Conservation (phyloP, 1,139 yeast species). For the Candida albicans region DNA sequence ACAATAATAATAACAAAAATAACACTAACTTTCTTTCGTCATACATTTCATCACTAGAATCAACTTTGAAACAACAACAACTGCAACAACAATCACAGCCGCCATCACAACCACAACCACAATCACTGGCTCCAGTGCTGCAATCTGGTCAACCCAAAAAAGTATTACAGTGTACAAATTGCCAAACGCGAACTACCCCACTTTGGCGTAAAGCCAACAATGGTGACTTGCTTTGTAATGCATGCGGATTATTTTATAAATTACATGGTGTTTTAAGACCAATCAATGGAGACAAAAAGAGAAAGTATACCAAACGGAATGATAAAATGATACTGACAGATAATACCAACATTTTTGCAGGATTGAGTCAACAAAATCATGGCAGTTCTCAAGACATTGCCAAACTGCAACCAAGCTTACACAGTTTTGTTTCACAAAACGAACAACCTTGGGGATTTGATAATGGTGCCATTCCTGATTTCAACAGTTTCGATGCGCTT, state of each 20-base stretch:
- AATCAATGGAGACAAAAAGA: conserved; percentile 20
- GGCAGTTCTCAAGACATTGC: conserved; percentile 4
- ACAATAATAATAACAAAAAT: conserved; percentile 4
- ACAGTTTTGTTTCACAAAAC: background rate
- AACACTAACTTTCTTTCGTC: conserved; percentile 36
- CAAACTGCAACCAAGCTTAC: background rate
- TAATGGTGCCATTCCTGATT: conserved; percentile 8
- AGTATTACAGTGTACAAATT: conserved; percentile 42
- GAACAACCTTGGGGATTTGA: background rate
- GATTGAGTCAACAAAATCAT: conserved; percentile 9
- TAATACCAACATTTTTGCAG: conserved; percentile 27
- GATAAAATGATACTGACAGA: conserved; percentile 26
- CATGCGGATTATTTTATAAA: conserved; percentile 49
- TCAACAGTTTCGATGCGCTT: conserved; percentile 16
- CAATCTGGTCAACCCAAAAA: conserved; percentile 18
- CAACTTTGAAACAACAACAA: conserved; percentile 30
- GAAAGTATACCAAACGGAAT: conserved; percentile 9
- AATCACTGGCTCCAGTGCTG: background rate
- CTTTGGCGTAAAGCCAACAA: conserved; percentile 47
- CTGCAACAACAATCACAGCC: conserved; percentile 10
- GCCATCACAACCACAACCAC: conserved; percentile 12
- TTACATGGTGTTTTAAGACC: conserved; percentile 49
- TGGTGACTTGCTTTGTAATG: conserved; percentile 48
- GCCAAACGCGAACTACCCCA: conserved; percentile 49
- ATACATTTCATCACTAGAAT: conserved; percentile 42